A percentile compares a stretch with the other conserved stretches of the same genome.
Conservation (phyloP, 371 early-diverging fungal species). For the Sporodiniella umbellata region DNA sequence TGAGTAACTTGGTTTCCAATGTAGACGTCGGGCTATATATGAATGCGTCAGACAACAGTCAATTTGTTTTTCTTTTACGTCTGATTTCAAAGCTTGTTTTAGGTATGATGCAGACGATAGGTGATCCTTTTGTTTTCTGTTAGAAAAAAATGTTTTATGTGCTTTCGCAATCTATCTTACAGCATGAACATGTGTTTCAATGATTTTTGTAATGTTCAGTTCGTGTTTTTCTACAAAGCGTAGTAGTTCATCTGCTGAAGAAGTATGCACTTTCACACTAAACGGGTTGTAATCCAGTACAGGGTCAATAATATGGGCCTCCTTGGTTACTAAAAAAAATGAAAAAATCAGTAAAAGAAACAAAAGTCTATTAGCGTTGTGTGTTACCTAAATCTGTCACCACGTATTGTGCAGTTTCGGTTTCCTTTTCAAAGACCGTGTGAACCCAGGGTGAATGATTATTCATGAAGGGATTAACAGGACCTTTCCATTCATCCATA, state of each 20-base stretch:
- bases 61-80: conserved; percentile 14
- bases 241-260: conserved; percentile 24
- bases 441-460: conserved; percentile 50
- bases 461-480: conserved; percentile 33
- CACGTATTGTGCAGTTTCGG: conserved; percentile 45
- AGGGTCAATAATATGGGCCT: conserved; percentile 43
- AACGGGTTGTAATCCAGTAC: conserved; percentile 45
- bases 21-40: conserved; percentile 33
- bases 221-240: conserved; percentile 26
- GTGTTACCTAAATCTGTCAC: conserved; percentile 41
- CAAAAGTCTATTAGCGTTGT: conserved; percentile 2
- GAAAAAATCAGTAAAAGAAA: not conserved
- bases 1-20: conserved; percentile 38
- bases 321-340: conserved; percentile 31
- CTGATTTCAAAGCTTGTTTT: conserved; percentile 22
- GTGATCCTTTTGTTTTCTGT: conserved; percentile 31
- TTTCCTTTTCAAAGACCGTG: conserved; percentile 36
- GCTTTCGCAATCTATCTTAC: conserved; percentile 15
- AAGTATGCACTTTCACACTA: conserved; percentile 21
- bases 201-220: conserved; percentile 42
- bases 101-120: conserved; percentile 38
- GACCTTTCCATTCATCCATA: conserved; percentile 29
- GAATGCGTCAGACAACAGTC: not conserved
- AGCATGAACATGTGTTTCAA: conserved; percentile 50
- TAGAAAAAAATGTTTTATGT: not conserved